A percentile compares a stretch with the other conserved stretches of the same genome.
phyloP scores from a whole-genome alignment of 2,329 filamentous ascomycete species.

The Aspergillus sp. region DNA sequence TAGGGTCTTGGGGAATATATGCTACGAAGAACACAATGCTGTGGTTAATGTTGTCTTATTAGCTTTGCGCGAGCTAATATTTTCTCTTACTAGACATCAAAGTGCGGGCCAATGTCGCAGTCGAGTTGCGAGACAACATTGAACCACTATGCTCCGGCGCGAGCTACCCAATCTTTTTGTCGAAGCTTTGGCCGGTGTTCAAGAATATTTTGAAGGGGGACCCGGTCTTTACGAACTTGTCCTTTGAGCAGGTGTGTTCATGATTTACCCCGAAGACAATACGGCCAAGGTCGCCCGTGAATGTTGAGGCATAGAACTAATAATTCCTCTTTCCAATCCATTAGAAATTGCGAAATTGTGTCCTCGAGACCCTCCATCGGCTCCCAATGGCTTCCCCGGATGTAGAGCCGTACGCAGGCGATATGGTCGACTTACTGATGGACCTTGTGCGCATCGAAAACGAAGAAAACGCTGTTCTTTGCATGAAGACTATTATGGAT shows the following conservation, averaged over 20 bases:
- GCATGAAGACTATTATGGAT: constrained; percentile 97
- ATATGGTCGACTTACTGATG: constrained; percentile 88
- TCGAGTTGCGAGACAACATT: constrained; percentile 83
- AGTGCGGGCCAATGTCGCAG: constrained; percentile 74
- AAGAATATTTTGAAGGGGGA: constrained; percentile 77
- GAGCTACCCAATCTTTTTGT: constrained; percentile 75
- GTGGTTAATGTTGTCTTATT: constrained; percentile 3
- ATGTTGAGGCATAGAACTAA: constrained; percentile 1
- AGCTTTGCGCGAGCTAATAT: constrained; percentile 1
- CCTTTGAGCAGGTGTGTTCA: constrained; percentile 71
- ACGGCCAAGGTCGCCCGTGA: background rate
- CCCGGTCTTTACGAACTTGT: constrained; percentile 87
- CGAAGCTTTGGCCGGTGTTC: constrained; percentile 85
- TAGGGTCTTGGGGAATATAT: too few relatives aligned
- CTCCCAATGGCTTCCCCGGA: constrained; percentile 72
- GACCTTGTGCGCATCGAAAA: constrained; percentile 85
- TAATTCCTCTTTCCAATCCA: constrained; percentile 2
- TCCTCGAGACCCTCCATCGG: constrained; percentile 91
- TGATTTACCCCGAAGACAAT: constrained; percentile 1
- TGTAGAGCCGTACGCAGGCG: constrained; percentile 81
- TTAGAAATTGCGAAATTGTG: constrained; percentile 83
- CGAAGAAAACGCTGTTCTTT: constrained; percentile 97
- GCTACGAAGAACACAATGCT: too few relatives aligned
- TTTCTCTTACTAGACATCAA: constrained; percentile 61
- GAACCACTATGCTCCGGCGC: constrained; percentile 75